A percentile compares a stretch with the other conserved stretches of the same genome.
These are phyloP conservation scores for Chaetothyriales sp. DNA, from an alignment of 2,329 filamentous ascomycete species.

Conservation along the genomic window DNA sequence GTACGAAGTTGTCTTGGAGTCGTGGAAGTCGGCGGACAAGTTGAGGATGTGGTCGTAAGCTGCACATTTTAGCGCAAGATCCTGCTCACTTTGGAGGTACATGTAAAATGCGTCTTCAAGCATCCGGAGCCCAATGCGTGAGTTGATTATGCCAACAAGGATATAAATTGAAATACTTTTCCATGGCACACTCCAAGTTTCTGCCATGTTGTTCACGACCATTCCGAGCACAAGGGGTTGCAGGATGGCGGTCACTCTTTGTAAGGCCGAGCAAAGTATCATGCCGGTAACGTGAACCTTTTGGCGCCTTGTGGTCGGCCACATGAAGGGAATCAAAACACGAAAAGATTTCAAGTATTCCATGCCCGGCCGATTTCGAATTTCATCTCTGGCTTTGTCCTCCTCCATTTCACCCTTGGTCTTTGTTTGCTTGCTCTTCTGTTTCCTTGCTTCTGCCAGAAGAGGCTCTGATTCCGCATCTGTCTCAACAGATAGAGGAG, in stretches of 20 bases:
- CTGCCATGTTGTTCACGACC: constrained; percentile 55
- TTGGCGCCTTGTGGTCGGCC: too few relatives aligned
- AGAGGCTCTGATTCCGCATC: constrained; percentile 22
- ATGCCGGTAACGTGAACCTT: too few relatives aligned
- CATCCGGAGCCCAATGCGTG: constrained; percentile 29
- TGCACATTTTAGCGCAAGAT: constrained; percentile 44
- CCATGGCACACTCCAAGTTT: constrained; percentile 39
- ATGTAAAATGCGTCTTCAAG: constrained; percentile 40
- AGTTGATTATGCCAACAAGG: constrained; percentile 35
- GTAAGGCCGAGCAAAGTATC: too few relatives aligned
- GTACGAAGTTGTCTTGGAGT: constrained; percentile 50
- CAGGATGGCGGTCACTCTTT: constrained; percentile 66
- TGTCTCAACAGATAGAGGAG: not conserved
- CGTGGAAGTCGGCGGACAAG: constrained; percentile 59
- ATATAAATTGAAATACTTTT: constrained; percentile 40
- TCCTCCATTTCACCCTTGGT: constrained; percentile 43
- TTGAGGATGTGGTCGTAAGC: constrained; percentile 55
- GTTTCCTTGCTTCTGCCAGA: constrained; percentile 30
- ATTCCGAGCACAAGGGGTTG: constrained; percentile 71
- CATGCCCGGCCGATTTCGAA: constrained; percentile 31
- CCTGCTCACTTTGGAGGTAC: constrained; percentile 44
- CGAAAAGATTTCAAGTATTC: constrained; percentile 62
- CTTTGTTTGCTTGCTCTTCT: constrained; percentile 41
- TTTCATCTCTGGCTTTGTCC: constrained; percentile 20
- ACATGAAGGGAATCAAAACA: too few relatives aligned